A percentile compares a stretch with the other conserved stretches of the same genome.
These are phyloP conservation scores for Annona cherimola DNA, from an alignment of 164 flowering plant genomes.

Conservation along the genomic window DNA sequence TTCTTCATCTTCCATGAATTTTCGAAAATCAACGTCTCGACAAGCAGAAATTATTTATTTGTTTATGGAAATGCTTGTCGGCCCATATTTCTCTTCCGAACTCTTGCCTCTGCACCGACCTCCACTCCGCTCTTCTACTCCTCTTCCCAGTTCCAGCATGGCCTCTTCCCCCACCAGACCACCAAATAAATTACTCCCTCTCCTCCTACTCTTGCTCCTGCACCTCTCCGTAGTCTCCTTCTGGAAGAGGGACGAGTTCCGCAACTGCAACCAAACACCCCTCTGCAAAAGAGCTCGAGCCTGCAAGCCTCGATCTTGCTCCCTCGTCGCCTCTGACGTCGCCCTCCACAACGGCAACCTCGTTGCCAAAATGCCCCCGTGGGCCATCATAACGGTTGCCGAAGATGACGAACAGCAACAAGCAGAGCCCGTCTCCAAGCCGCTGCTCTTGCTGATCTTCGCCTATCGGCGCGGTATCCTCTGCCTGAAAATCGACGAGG, in stretches of 20 bases:
- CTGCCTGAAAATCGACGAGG: conserved; percentile 57
- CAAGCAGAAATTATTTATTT: no score
- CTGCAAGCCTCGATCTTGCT: conserved; percentile 50
- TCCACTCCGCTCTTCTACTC: no score
- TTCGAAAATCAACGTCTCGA: no score
- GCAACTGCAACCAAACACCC: conserved; percentile 91
- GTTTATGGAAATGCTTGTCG: no score
- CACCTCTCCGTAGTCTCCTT: conserved; percentile 28
- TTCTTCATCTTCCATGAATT: no score
- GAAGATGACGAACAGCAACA: conserved; percentile 9
- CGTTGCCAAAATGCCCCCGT: conserved; percentile 54
- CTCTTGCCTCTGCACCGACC: no score
- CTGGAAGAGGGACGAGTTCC: conserved; percentile 92
- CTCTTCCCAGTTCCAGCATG: no score
- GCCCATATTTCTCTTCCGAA: no score
- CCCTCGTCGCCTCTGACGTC: conserved; percentile 46
- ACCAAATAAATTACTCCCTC: background rate
- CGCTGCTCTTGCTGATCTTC: conserved; percentile 52
- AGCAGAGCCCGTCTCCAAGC: conserved; percentile 24
- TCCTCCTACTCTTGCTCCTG: background rate
- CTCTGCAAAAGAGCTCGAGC: conserved; percentile 90
- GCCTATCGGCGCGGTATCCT: conserved; percentile 35
- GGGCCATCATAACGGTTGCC: background rate
- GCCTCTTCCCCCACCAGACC: background rate
- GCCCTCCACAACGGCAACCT: conserved; percentile 59